Evolutionary conservation across 768 basidiomycete genomes (phyloP).

Genomic region (Leccinum rimulosum): DNA sequence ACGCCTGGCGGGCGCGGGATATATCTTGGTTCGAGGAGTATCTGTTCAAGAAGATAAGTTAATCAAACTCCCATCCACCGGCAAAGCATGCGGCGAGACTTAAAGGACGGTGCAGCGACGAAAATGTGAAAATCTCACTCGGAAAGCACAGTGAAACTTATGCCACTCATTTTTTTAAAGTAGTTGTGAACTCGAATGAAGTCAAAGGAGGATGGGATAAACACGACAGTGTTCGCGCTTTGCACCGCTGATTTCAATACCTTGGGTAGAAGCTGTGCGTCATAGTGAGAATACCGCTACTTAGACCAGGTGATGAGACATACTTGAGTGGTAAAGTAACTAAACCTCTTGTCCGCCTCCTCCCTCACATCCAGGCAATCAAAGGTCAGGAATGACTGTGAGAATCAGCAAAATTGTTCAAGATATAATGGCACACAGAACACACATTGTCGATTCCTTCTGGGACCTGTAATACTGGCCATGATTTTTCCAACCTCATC

Average conservation of each 20-base stretch:
- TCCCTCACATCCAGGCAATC: constrained; percentile 68
- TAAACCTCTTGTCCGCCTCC: constrained; percentile 85
- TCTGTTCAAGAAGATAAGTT: constrained; percentile 37
- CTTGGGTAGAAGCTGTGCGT: constrained; percentile 68
- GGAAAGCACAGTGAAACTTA: constrained; percentile 81
- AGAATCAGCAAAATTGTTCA: constrained; percentile 1
- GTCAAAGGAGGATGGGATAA: constrained; percentile 95
- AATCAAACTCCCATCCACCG: background rate
- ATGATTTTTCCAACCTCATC: constrained; percentile 63
- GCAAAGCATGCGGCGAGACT: background rate
- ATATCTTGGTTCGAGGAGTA: constrained; percentile 95
- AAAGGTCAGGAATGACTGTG: constrained; percentile 70
- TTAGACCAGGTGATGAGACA: background rate
- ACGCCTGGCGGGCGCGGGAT: constrained; percentile 86
- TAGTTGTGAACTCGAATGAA: constrained; percentile 89
- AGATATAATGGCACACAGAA: background rate
- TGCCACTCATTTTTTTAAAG: constrained; percentile 68
- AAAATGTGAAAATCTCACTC: constrained; percentile 54
- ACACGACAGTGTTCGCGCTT: constrained; percentile 82
- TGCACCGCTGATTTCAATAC: constrained; percentile 92
- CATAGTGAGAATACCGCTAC: background rate
- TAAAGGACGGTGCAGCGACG: background rate
- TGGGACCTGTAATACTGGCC: constrained; percentile 74
- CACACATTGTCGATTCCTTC: constrained; percentile 80
- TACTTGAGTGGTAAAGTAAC: constrained; percentile 85